Percentiles rank a stretch among this genome's conserved stretches.
These are phyloP conservation scores for Oryza nivara DNA, from an alignment of 176 grass and related monocot genomes.

Conservation along the genomic window DNA sequence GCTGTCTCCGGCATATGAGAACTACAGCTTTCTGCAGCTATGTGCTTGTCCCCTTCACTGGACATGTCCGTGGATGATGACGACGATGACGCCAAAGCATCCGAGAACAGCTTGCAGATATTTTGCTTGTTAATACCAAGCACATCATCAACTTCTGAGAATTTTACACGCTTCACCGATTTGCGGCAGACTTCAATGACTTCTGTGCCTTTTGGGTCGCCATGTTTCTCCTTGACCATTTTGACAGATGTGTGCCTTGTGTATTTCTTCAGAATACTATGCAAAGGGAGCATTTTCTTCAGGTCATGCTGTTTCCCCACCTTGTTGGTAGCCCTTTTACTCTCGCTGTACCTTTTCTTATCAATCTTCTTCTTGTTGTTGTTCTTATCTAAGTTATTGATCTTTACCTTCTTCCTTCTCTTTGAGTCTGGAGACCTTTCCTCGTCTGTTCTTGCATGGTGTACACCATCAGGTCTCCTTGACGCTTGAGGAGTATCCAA, in stretches of 20 bases:
- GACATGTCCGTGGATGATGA: constrained; percentile 47
- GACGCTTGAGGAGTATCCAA: constrained; percentile 39
- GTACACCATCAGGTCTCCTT: constrained; percentile 31
- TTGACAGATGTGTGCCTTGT: constrained; percentile 54
- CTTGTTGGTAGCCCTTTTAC: constrained; percentile 29
- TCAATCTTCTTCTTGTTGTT: constrained; percentile 44
- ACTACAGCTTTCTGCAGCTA: constrained; percentile 39
- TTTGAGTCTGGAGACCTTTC: constrained; percentile 25
- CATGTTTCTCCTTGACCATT: constrained; percentile 51
- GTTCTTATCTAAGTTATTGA: constrained; percentile 6
- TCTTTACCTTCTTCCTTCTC: constrained; percentile 38
- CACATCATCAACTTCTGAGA: constrained; percentile 38
- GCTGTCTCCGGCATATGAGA: constrained; percentile 30
- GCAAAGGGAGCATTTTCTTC: constrained; percentile 47
- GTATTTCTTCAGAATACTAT: constrained; percentile 60
- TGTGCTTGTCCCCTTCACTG: constrained; percentile 44
- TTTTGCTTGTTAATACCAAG: constrained; percentile 45
- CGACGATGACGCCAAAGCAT: constrained; percentile 48
- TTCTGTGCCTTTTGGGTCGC: constrained; percentile 29
- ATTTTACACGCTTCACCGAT: constrained; percentile 51
- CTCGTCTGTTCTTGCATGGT: constrained; percentile 19
- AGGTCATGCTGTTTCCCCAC: constrained; percentile 27
- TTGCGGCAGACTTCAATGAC: constrained; percentile 53
- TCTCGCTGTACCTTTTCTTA: constrained; percentile 27
- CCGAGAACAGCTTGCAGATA: constrained; percentile 51